These are phyloP conservation scores for Candida tropicalis DNA, from an alignment of 1,139 yeast species.

Conservation along the genomic window DNA sequence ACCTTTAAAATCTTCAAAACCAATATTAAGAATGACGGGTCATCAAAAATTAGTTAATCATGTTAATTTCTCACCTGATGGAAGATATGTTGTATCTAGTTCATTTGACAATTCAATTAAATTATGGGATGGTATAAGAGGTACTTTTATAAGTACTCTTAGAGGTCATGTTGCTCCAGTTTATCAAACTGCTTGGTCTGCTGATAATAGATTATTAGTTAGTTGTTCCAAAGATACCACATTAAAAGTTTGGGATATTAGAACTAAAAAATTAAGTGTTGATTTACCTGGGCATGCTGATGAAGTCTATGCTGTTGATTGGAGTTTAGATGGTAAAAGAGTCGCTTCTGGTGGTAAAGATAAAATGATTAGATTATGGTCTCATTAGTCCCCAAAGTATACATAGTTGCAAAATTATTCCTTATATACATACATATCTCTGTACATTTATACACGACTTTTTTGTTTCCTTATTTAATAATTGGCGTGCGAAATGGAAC, in stretches of 20 bases:
- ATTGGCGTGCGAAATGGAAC: no score
- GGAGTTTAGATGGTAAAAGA: conserved; percentile 93
- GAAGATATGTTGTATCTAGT: conserved; percentile 85
- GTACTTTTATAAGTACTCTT: conserved; percentile 85
- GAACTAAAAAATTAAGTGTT: conserved; percentile 77
- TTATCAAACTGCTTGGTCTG: conserved; percentile 98
- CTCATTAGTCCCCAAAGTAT: conserved; percentile 51
- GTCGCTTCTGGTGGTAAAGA: conserved; percentile 98
- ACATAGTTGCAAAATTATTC: background rate
- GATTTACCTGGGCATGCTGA: conserved; percentile 96
- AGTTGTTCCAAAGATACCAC: conserved; percentile 97
- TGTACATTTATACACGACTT: background rate
- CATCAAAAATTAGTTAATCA: conserved; percentile 96
- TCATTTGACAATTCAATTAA: conserved; percentile 95
- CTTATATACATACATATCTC: no score
- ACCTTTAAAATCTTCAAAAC: conserved; percentile 77
- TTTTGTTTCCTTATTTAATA: background rate
- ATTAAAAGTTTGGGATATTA: conserved; percentile 93
- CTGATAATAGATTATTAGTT: conserved; percentile 87
- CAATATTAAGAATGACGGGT: conserved; percentile 92
- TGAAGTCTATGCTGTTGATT: conserved; percentile 95
- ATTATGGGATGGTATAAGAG: conserved; percentile 94
- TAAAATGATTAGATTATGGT: conserved; percentile 91
- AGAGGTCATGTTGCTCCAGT: conserved; percentile 98
- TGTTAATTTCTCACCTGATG: conserved; percentile 95